phyloP scores from a whole-genome alignment of 192 early-diverging fungal species.

The Linnemannia zychae region DNA sequence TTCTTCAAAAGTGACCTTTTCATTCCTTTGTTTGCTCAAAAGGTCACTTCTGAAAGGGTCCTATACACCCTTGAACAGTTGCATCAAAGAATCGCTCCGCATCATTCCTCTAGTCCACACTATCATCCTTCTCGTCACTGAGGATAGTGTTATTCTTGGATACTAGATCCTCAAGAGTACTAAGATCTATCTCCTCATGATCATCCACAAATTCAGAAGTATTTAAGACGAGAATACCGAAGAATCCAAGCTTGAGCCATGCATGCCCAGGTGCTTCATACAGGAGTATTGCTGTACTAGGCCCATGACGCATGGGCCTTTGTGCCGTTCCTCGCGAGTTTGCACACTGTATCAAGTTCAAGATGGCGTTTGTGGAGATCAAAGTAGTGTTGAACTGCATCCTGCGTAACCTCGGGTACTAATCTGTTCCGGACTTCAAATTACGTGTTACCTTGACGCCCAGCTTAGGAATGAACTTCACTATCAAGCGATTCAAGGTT shows the following conservation, averaged over 20 bases:
- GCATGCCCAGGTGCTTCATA: constrained; percentile 39
- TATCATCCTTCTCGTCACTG: constrained; percentile 64
- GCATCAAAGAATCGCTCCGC: constrained; percentile 62
- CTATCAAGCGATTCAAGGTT: constrained; percentile 14
- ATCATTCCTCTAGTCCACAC: no score
- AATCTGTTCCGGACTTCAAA: constrained; percentile 53
- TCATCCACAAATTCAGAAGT: constrained; percentile 33
- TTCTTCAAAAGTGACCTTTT: not conserved
- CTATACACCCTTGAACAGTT: constrained; percentile 61
- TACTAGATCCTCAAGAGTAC: constrained; percentile 59
- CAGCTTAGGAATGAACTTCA: constrained; percentile 47
- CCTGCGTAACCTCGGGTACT: constrained; percentile 49
- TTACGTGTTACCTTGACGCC: constrained; percentile 59
- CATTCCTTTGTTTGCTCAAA: not conserved
- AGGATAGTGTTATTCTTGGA: constrained; percentile 40
- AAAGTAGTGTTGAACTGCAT: constrained; percentile 62
- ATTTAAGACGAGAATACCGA: constrained; percentile 63
- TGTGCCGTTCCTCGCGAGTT: constrained; percentile 61
- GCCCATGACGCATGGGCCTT: constrained; percentile 18
- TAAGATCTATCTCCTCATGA: constrained; percentile 45
- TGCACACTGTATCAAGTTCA: constrained; percentile 64
- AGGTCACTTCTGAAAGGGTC: not conserved
- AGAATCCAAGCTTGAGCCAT: constrained; percentile 65
- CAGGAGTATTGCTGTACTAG: not conserved
- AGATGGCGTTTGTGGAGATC: constrained; percentile 64